Percentiles rank a stretch among this genome's conserved stretches.
phyloP scores from a whole-genome alignment of 805 yeast species.

The Starmerella sp. region DNA sequence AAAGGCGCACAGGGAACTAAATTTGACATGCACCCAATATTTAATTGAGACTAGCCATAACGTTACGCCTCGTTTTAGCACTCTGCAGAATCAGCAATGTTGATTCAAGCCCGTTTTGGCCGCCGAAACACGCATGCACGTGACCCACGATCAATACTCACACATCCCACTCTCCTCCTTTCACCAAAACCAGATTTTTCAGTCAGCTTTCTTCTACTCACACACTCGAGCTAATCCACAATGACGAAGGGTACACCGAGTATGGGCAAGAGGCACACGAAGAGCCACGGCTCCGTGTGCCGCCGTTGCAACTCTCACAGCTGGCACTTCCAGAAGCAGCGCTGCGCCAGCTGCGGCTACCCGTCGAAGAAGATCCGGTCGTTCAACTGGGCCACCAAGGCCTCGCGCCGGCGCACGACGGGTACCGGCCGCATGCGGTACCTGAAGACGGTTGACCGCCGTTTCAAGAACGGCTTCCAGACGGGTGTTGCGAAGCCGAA shows the following conservation, averaged over 20 bases:
- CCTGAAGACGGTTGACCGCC: conserved; percentile 94
- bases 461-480: conserved; percentile 99
- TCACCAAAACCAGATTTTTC: conserved; percentile 19
- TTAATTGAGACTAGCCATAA: no score
- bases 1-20: no score
- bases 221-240: conserved; percentile 25
- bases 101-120: no score
- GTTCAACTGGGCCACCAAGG: conserved; percentile 97
- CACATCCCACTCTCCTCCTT: conserved; percentile 3
- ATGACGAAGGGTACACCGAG: conserved; percentile 91
- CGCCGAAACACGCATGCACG: neutral
- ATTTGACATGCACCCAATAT: no score
- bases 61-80: no score
- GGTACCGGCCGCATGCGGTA: conserved; percentile 99
- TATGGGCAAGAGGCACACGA: conserved; percentile 99
- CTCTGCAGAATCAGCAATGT: no score
- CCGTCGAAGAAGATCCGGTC: conserved; percentile 95
- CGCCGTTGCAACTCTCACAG: conserved; percentile 95
- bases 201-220: conserved; percentile 3
- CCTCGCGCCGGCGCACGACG: conserved; percentile 98
- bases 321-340: conserved; percentile 98
- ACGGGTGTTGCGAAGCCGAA: conserved; percentile 54
- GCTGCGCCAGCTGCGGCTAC: conserved; percentile 98
- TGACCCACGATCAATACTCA: conserved; percentile 3
- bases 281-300: conserved; percentile 92